Percentiles rank a stretch among this genome's conserved stretches.
phyloP scores from a whole-genome alignment of 805 yeast species.

The Pichia heedii region DNA sequence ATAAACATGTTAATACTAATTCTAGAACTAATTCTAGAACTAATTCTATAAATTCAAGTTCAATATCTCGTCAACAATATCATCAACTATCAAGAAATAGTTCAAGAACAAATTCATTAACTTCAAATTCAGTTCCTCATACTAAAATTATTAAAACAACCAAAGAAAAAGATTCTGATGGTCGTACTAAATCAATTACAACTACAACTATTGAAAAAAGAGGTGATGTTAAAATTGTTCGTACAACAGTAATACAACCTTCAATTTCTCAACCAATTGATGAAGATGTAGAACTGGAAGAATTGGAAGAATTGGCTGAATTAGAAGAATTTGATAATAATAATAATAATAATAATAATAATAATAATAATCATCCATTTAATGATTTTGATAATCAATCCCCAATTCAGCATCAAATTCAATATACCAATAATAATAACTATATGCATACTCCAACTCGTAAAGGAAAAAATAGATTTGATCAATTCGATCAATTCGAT shows the following conservation, averaged over 20 bases:
- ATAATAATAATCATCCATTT: slow-evolving; percentile 11
- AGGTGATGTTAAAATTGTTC: slow-evolving; percentile 40
- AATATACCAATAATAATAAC: too few species aligned
- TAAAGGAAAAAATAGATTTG: neutral
- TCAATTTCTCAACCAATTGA: slow-evolving; percentile 13
- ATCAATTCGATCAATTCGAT: neutral
- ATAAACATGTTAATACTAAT: neutral
- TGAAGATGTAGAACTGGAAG: slow-evolving; percentile 17
- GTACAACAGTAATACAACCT: slow-evolving; percentile 36
- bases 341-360: slow-evolving; percentile 17
- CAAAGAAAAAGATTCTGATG: slow-evolving; percentile 39
- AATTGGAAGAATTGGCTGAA: slow-evolving; percentile 21
- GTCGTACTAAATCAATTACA: slow-evolving; percentile 48
- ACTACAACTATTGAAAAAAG: slow-evolving; percentile 41
- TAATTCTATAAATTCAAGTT: slow-evolving; percentile 18
- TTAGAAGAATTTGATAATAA: slow-evolving; percentile 19
- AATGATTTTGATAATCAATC: slow-evolving; percentile 12
- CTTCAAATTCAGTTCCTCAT: slow-evolving; percentile 20
- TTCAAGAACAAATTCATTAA: slow-evolving; percentile 23
- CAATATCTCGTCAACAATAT: slow-evolving; percentile 11
- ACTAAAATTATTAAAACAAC: slow-evolving; percentile 39
- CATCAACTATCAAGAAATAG: slow-evolving; percentile 7
- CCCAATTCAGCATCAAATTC: neutral
- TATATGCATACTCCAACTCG: neutral
- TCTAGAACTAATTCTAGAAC: slow-evolving; percentile 18